A percentile compares a stretch with the other conserved stretches of the same genome.
phyloP scores from a whole-genome alignment of 1,284 basidiomycete species.

The Cryptococcus wingfieldii region DNA sequence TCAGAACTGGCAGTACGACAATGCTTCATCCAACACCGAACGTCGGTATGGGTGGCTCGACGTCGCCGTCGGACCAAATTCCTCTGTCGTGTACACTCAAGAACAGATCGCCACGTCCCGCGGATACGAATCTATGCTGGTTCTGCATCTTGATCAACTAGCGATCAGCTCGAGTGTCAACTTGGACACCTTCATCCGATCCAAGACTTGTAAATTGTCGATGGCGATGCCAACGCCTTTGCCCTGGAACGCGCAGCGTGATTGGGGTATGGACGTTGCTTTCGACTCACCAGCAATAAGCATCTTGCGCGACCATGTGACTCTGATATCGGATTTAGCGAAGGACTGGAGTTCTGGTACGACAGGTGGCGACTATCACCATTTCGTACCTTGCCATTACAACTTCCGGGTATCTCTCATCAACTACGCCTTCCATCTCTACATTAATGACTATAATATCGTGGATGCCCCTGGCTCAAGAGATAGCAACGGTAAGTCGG shows the following conservation, averaged over 20 bases:
- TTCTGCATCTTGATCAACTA: slow-evolving; percentile 77
- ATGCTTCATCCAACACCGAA: slow-evolving; percentile 46
- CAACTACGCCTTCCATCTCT: slow-evolving; percentile 73
- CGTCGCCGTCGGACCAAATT: slow-evolving; percentile 68
- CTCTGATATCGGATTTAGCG: slow-evolving; percentile 81
- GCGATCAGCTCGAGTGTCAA: slow-evolving; percentile 77
- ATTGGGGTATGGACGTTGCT: slow-evolving; percentile 69
- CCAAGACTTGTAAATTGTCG: slow-evolving; percentile 61
- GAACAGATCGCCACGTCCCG: slow-evolving; percentile 67
- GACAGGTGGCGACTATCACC: slow-evolving; percentile 63
- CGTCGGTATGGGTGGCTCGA: slow-evolving; percentile 64
- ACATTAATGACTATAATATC: slow-evolving; percentile 91
- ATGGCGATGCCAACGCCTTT: slow-evolving; percentile 53
- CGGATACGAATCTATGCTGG: slow-evolving; percentile 73
- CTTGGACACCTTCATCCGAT: slow-evolving; percentile 68
- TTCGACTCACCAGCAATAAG: slow-evolving; percentile 68
- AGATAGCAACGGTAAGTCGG: slow-evolving; percentile 69
- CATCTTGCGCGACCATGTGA: slow-evolving; percentile 82
- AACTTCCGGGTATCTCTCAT: slow-evolving; percentile 63
- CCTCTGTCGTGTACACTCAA: slow-evolving; percentile 74
- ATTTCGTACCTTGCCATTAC: slow-evolving; percentile 79
- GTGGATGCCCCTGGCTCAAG: slow-evolving; percentile 75
- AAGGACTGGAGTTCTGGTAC: slow-evolving; percentile 84
- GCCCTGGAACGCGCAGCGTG: slow-evolving; percentile 57
- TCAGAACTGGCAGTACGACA: slow-evolving; percentile 36